Evolutionary conservation across 345 rosid genomes (phyloP).

Genomic region (thale cress (Arabidopsis thaliana)): TAIR10.1 NC_003076.8:18804501-18805000

Average conservation of each 20-base stretch:
- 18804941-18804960: neutral
- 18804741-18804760: slow-evolving; percentile 61
- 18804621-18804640: slow-evolving; percentile 32
- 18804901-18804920: neutral
- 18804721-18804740: slow-evolving; percentile 69
- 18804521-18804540: neutral
- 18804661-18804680: slow-evolving; percentile 39
- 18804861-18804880: neutral
- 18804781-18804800: slow-evolving; percentile 42
- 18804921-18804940: neutral
- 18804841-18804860: neutral
- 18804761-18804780: slow-evolving; percentile 28
- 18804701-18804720: slow-evolving; percentile 66
- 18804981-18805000: neutral
- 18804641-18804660: slow-evolving; percentile 48
- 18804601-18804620: slow-evolving; percentile 44
- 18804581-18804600: slow-evolving; percentile 47
- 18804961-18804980: neutral
- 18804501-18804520: neutral
- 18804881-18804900: neutral
- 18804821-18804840: slow-evolving; percentile 8
- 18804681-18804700: slow-evolving; percentile 55
- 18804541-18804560: slow-evolving; percentile 12
- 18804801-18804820: slow-evolving; percentile 8
- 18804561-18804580: slow-evolving; percentile 27